These are phyloP conservation scores for Penicillium sp. DNA, from an alignment of 2,329 filamentous ascomycete species.

Conservation along the genomic window DNA sequence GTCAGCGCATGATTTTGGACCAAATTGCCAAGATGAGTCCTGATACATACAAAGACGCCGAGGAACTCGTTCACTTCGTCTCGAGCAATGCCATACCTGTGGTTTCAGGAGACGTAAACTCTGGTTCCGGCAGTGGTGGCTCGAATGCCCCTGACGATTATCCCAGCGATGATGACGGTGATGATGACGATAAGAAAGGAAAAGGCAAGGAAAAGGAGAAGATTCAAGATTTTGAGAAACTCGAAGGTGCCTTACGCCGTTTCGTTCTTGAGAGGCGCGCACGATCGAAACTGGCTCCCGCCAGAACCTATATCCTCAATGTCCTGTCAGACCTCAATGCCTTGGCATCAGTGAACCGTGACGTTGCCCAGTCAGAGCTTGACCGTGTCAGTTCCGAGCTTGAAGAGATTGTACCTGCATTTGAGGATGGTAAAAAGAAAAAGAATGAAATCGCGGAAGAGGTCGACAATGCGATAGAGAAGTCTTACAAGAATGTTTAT, in stretches of 20 bases:
- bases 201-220: conserved; percentile 90
- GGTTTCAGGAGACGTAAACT: conserved; percentile 53
- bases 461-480: conserved; percentile 77
- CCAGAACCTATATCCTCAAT: conserved; percentile 92
- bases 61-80: conserved; percentile 93
- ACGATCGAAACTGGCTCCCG: conserved; percentile 89
- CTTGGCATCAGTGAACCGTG: conserved; percentile 79
- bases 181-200: conserved; percentile 48
- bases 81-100: conserved; percentile 93
- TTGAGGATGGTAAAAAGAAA: conserved; percentile 78
- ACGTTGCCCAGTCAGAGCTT: conserved; percentile 80
- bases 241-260: conserved; percentile 82
- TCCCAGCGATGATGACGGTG: conserved; percentile 46
- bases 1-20: conserved; percentile 87
- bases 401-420: conserved; percentile 74
- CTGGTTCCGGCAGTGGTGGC: conserved; percentile 50
- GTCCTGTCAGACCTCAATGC: conserved; percentile 82
- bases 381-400: conserved; percentile 78
- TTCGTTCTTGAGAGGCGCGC: conserved; percentile 96
- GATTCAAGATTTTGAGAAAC: conserved; percentile 78
- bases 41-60: conserved; percentile 84
- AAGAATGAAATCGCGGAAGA: conserved; percentile 74
- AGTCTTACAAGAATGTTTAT: conserved; percentile 81
- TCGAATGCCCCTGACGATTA: conserved; percentile 45
- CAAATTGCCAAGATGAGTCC: conserved; percentile 86